These are phyloP conservation scores for Benincasa hispida DNA, from an alignment of 306 rosid genomes.

Conservation along the genomic window DNA sequence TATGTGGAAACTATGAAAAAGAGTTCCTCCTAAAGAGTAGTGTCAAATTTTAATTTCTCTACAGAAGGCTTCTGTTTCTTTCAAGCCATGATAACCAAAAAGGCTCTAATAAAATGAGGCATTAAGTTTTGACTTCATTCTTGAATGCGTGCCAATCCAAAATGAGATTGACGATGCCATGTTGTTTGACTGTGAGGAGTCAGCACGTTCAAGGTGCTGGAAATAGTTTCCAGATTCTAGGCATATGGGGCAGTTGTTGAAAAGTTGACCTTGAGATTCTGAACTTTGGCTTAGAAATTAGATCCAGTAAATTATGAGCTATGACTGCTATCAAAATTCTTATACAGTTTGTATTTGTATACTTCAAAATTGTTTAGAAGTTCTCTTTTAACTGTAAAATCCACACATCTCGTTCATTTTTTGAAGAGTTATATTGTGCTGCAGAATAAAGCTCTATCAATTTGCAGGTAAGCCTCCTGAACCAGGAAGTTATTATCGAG, in stretches of 20 bases:
- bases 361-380: background rate
- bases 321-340: background rate
- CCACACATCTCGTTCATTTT: background rate
- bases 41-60: background rate
- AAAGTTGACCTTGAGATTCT: background rate
- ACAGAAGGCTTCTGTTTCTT: background rate
- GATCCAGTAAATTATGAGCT: background rate
- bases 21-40: background rate
- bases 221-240: background rate
- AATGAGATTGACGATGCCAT: background rate
- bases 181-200: background rate
- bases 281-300: background rate
- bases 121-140: background rate
- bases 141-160: background rate
- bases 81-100: background rate
- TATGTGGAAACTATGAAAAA: background rate
- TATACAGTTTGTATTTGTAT: background rate
- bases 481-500: constrained; percentile 83
- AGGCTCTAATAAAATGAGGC: background rate
- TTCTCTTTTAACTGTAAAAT: background rate
- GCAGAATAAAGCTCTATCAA: background rate
- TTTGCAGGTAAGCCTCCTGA: constrained; percentile 74
- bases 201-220: background rate
- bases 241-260: background rate
- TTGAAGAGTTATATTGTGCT: background rate